Percentiles rank a stretch among this genome's conserved stretches.
phyloP scores from a whole-genome alignment of 2,329 filamentous ascomycete genomes.

The Pyricularia sp. region DNA sequence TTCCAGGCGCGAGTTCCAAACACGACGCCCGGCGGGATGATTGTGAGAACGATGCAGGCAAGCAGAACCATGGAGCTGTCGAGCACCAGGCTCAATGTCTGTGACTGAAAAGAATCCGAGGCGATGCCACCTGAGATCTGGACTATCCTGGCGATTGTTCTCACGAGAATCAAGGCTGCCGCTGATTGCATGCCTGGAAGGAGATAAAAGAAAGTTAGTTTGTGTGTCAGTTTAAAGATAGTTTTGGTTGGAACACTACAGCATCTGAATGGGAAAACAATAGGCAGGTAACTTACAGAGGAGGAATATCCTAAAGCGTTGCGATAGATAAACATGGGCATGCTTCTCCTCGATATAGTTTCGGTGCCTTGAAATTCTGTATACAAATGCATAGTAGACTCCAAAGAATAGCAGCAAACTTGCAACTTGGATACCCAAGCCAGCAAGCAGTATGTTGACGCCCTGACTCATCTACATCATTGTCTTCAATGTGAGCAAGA shows the following conservation, averaged over 20 bases:
- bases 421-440: slow-evolving; percentile 29
- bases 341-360: slow-evolving; percentile 23
- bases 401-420: slow-evolving; percentile 25
- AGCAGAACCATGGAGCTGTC: slow-evolving; percentile 27
- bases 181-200: slow-evolving; percentile 23
- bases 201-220: background rate
- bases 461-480: slow-evolving; percentile 18
- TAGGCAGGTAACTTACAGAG: slow-evolving; percentile 22
- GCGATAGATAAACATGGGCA: slow-evolving; percentile 26
- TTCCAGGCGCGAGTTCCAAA: slow-evolving; percentile 27
- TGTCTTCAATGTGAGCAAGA: slow-evolving; percentile 5
- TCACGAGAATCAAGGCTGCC: slow-evolving; percentile 22
- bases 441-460: slow-evolving; percentile 26
- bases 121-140: slow-evolving; percentile 24
- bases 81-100: slow-evolving; percentile 24
- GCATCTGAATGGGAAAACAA: background rate
- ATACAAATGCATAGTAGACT: slow-evolving; percentile 26
- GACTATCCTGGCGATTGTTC: slow-evolving; percentile 27
- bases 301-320: slow-evolving; percentile 29
- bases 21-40: slow-evolving; percentile 23
- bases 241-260: background rate
- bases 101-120: slow-evolving; percentile 22
- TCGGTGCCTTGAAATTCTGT: slow-evolving; percentile 24
- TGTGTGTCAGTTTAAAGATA: background rate
- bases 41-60: slow-evolving; percentile 20